Percentiles rank a stretch among this genome's conserved stretches.
Conservation (phyloP, 495 filamentous ascomycete genomes). For the Penicillium simplicissimum region DNA sequence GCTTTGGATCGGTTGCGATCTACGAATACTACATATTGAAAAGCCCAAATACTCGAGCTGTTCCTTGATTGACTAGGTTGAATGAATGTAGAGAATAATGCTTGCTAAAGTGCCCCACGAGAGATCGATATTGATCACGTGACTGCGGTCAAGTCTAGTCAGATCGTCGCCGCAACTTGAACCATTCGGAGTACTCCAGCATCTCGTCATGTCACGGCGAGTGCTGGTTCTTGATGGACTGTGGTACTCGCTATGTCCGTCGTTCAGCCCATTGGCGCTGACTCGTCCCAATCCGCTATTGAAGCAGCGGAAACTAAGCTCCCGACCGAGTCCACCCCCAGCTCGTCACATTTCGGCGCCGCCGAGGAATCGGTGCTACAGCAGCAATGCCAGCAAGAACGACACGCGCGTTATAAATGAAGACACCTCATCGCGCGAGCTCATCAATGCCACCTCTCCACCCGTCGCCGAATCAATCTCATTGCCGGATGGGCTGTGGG, state of each 20-base stretch:
- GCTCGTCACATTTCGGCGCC: slow-evolving; percentile 9
- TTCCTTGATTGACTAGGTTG: background rate
- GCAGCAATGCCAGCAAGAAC: slow-evolving; percentile 9
- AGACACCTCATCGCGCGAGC: background rate
- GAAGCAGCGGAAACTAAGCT: slow-evolving; percentile 13
- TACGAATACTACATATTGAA: slow-evolving; percentile 23
- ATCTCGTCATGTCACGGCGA: slow-evolving; percentile 45
- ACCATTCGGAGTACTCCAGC: background rate
- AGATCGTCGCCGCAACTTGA: background rate
- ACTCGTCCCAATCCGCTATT: slow-evolving; percentile 14
- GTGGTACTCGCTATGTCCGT: slow-evolving; percentile 68
- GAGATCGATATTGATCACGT: slow-evolving; percentile 9
- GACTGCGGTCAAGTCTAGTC: background rate
- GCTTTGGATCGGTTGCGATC: slow-evolving; percentile 28
- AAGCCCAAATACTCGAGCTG: slow-evolving; percentile 8
- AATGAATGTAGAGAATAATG: background rate
- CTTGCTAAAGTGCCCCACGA: background rate
- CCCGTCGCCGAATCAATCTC: background rate
- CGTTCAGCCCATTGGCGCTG: slow-evolving; percentile 36
- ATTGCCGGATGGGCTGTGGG: background rate
- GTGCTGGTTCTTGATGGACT: slow-evolving; percentile 59
- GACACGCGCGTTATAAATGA: background rate
- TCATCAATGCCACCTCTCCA: background rate
- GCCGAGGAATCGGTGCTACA: slow-evolving; percentile 25
- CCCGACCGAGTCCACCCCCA: slow-evolving; percentile 10